Evolutionary conservation across 345 rosid genomes (phyloP).

Genomic region (Eucalyptus curtisii): DNA sequence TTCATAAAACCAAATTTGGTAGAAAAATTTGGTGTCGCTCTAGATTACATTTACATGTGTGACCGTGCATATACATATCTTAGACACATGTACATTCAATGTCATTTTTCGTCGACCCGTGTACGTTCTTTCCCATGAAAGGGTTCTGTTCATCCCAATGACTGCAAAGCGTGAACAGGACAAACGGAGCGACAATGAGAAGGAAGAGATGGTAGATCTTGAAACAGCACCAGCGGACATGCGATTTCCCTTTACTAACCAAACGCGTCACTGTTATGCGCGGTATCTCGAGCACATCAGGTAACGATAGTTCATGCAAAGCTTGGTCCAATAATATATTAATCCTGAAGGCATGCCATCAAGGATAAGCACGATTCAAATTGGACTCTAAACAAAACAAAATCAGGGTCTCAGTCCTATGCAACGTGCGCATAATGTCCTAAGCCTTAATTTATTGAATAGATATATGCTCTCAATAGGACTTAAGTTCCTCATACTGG

Average conservation of each 20-base stretch:
- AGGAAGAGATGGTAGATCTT: neutral
- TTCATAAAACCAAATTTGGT: neutral
- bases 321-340: neutral
- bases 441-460: neutral
- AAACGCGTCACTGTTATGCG: conserved; percentile 17
- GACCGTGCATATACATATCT: neutral
- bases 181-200: neutral
- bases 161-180: neutral
- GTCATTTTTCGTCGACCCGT: neutral
- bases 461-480: neutral
- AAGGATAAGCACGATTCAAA: neutral
- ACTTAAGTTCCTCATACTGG: neutral
- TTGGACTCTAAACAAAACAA: neutral
- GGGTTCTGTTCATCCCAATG: neutral
- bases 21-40: neutral
- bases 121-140: neutral
- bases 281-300: conserved; percentile 12
- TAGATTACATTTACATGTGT: neutral
- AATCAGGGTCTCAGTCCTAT: neutral
- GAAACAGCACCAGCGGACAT: neutral
- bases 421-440: neutral
- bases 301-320: neutral
- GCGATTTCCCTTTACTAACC: conserved; percentile 1
- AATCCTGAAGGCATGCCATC: neutral
- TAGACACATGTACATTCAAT: neutral